These are phyloP conservation scores for Cryptococcus depauperatus DNA, from an alignment of 1,284 basidiomycete species.

Conservation along the genomic window DNA sequence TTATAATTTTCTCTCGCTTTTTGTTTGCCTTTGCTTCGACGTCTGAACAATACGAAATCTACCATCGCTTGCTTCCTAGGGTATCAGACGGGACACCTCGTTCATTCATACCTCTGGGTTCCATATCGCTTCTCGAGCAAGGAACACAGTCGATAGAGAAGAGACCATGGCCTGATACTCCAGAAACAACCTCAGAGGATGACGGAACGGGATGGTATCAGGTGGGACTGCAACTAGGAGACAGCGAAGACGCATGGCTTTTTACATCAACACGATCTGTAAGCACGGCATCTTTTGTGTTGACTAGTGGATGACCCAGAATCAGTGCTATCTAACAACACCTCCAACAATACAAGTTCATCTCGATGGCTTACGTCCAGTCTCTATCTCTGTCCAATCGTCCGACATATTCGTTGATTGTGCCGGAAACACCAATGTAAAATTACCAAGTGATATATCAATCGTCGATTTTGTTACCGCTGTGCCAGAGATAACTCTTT, in stretches of 20 bases:
- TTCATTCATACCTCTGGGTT: slow-evolving; percentile 22
- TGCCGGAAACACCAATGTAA: neutral
- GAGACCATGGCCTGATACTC: too few relatives aligned
- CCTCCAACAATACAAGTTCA: slow-evolving; percentile 4
- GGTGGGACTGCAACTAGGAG: slow-evolving; percentile 56
- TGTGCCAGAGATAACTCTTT: neutral
- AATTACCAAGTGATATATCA: neutral
- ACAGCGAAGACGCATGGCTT: slow-evolving; percentile 47
- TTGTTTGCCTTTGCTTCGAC: slow-evolving; percentile 29
- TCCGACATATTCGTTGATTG: neutral
- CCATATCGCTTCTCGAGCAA: too few relatives aligned
- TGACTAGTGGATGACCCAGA: neutral
- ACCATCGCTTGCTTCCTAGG: slow-evolving; percentile 4
- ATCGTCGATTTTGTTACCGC: neutral
- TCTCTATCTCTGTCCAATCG: neutral
- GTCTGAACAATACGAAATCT: slow-evolving; percentile 1
- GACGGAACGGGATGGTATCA: slow-evolving; percentile 53
- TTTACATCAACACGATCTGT: slow-evolving; percentile 65
- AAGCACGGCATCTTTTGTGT: slow-evolving; percentile 31
- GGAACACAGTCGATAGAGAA: too few relatives aligned
- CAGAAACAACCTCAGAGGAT: too few relatives aligned
- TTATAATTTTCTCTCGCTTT: too few relatives aligned
- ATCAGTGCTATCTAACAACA: slow-evolving; percentile 12
- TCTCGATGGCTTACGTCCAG: neutral
- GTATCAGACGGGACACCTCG: slow-evolving; percentile 3